Conservation (phyloP, 768 basidiomycete species). For the Phanerochaete carnosa region DNA sequence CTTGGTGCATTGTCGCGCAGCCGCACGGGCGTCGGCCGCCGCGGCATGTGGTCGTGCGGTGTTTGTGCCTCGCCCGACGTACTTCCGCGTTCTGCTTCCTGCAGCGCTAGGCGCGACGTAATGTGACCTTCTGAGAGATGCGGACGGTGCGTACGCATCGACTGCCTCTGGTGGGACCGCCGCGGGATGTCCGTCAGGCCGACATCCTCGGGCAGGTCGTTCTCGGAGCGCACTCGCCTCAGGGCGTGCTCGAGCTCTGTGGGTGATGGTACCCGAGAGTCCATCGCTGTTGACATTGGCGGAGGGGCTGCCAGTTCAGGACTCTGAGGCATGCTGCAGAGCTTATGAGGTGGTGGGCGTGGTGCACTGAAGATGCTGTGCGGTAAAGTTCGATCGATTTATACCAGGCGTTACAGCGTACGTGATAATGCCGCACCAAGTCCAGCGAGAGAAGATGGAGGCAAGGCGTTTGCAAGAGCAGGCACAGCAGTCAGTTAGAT, state of each 20-base stretch:
- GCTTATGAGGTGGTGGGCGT: background rate
- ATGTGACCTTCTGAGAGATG: background rate
- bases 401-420: background rate
- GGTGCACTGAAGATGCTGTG: background rate
- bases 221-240: slow-evolving; percentile 15
- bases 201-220: slow-evolving; percentile 7
- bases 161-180: background rate
- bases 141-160: background rate
- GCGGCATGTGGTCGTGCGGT: background rate
- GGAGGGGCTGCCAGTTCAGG: background rate
- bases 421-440: background rate
- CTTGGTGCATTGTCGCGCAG: background rate
- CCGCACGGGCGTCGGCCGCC: background rate
- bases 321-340: background rate
- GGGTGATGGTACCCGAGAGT: background rate
- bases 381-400: slow-evolving; percentile 4
- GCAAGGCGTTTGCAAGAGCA: background rate
- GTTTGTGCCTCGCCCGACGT: background rate
- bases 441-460: background rate
- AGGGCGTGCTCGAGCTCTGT: slow-evolving; percentile 6
- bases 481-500: background rate
- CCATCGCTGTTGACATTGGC: background rate
- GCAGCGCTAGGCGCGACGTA: background rate
- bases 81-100: background rate
- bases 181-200: background rate